Base-by-base conservation (phyloP, 495 filamentous ascomycete species). In the Chaetomidium leptoderma region DNA sequence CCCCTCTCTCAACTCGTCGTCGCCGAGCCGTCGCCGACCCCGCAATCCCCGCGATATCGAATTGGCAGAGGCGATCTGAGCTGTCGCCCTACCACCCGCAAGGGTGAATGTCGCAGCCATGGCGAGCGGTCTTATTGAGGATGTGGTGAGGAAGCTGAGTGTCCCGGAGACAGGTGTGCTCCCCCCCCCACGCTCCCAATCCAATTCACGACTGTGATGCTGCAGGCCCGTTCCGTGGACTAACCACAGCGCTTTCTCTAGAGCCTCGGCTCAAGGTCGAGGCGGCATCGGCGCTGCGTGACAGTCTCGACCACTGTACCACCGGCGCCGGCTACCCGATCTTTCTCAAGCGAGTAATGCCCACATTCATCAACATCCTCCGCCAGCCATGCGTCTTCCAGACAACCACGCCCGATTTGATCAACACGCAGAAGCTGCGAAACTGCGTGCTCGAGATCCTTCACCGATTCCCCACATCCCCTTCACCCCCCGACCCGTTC, bases 381-480 rank as follows among this genome's bases (percentile, higher is more conserved):
- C 84, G 86, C 67, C 90, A 91, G 32, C 86, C 87, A 55, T 90
- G 90, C n/a, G 86, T 95, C 36, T 96, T 97, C 71, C 87, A 90
- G 59, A 95, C 86, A 66, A 88, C 84, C 65, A 90, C 88, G 2
- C 81, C 84, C 45, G 93, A 96, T 55, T 92, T 95, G 78, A 86
- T 87, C 57, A 55, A 57, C 43, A 40, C 59, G 19, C 74, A 96
- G 87, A 92, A 89, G 81, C 73, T 97, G 50, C 87, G 95, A 47
- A 91, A 91, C 70, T 92, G 88, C 63, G 80, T 92, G 21, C 86
- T 99, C 55, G 95, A 99, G 70, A 97, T 96, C 49, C 76, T 99
- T 4, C 92, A 97, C 73, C 85, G 95, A 48, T 69, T 99, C 54
- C 95, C 92, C 6, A 91, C 89, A 0, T 55, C 66, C 65, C 84